Base-by-base conservation (phyloP, 2,329 filamentous ascomycete genomes). In the Monilinia fructicola region DNA sequence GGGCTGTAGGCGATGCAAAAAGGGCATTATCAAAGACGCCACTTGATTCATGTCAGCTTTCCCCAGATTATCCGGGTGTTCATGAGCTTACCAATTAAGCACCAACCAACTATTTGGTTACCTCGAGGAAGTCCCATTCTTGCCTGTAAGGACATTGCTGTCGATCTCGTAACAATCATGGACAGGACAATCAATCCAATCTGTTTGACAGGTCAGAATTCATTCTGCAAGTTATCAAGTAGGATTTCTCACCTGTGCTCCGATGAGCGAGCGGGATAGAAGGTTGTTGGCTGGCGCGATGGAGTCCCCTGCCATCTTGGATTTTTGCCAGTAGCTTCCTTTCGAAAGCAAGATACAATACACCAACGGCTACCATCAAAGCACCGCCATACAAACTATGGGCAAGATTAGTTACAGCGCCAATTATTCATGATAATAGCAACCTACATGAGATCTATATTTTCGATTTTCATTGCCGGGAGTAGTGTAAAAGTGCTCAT, bases 401-500 rank as follows among this genome's bases (percentile, higher is more conserved):
- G 18, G n/a, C 42, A 21, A 12, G 26, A 69, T 75, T 56, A 74
- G 62, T 69, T 42, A 63, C 53, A 38, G 18, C 16, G 18, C 3
- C 16, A 3, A 35, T 11, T 42, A 9, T 40, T 67, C 16, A 6
- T 28, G 16, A 53, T 23, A 35, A 6, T 50, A 4, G 9, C 2
- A 44, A 79, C 85, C 76, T 81, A 93, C 89, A 97, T 92, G 35
- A 92, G 81, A 65, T 81, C 83, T 4, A 92, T 76, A 72, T 90
- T 86, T 76, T 99, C 96, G 0, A 87, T 81, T 78, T 98, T 99
- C 78, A 91, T 89, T 2, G 92, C 95, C 1, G 92, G 90, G 1
- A 99, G 82, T 18, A 98, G 79, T 0, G 95, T 99, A 75, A 99
- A 99, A 3, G 85, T 84, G 76, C 94, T 95, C 93, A 98, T 97